These are phyloP conservation scores for Corynespora cassiicola DNA, from an alignment of 2,329 filamentous ascomycete genomes.

Conservation along the genomic window DNA sequence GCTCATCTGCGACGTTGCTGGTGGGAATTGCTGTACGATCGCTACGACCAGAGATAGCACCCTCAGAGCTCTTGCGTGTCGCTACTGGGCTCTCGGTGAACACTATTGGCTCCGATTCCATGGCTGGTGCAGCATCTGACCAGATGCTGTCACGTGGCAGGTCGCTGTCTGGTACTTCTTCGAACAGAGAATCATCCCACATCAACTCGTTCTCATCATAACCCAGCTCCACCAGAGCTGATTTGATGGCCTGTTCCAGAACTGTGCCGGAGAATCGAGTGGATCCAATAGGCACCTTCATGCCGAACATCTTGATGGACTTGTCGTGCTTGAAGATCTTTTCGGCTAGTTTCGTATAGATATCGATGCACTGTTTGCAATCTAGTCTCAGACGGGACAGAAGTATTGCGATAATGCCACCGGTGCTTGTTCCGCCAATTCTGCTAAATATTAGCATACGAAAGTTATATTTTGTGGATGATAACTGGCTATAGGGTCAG, in stretches of 20 bases:
- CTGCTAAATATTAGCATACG: conserved; percentile 3
- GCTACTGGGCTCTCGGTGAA: conserved; percentile 35
- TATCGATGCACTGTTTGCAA: conserved; percentile 44
- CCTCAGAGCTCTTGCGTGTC: conserved; percentile 23
- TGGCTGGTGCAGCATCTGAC: conserved; percentile 29
- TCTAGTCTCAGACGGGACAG: conserved; percentile 46
- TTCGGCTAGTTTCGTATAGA: conserved; percentile 45
- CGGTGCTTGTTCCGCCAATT: conserved; percentile 49
- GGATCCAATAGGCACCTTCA: conserved; percentile 43
- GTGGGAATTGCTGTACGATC: conserved; percentile 6
- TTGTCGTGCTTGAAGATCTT: conserved; percentile 48
- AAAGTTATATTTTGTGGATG: too few species aligned
- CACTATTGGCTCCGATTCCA: too few species aligned
- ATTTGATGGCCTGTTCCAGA: conserved; percentile 45
- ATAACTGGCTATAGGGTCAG: too few species aligned
- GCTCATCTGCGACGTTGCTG: conserved; percentile 20
- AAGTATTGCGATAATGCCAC: conserved; percentile 49
- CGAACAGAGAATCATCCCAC: conserved; percentile 49
- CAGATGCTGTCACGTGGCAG: conserved; percentile 42
- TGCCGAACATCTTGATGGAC: conserved; percentile 40
- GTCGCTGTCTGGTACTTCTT: conserved; percentile 39
- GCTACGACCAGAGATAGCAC: conserved; percentile 6
- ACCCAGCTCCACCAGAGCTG: conserved; percentile 36
- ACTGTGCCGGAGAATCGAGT: conserved; percentile 46
- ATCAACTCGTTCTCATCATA: conserved; percentile 45